Evolutionary conservation across 345 rosid species (phyloP).

Genomic region (Trapa bicornis): DNA sequence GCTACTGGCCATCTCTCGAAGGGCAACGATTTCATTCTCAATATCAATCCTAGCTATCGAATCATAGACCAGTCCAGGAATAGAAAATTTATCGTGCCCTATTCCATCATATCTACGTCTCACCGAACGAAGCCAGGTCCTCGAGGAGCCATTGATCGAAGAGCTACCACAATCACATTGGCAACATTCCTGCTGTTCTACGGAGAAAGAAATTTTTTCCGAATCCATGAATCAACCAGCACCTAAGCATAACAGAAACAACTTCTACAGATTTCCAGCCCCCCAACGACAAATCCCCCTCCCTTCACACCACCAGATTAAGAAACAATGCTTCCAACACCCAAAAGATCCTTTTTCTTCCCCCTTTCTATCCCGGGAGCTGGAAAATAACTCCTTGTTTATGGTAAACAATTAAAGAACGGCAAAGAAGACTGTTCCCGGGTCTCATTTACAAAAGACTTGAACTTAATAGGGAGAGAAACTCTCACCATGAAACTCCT

Average conservation of each 20-base stretch:
- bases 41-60: slow-evolving; percentile 53
- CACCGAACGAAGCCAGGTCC: slow-evolving; percentile 53
- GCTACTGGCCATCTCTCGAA: slow-evolving; percentile 60
- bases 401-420: background rate
- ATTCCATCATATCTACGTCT: slow-evolving; percentile 59
- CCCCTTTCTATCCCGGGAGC: background rate
- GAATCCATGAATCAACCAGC: slow-evolving; percentile 40
- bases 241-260: slow-evolving; percentile 14
- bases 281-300: background rate
- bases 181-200: slow-evolving; percentile 33
- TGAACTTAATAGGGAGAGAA: background rate
- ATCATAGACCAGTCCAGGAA: slow-evolving; percentile 43
- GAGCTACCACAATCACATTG: slow-evolving; percentile 51
- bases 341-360: background rate
- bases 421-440: background rate
- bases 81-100: slow-evolving; percentile 33
- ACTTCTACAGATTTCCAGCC: background rate
- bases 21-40: slow-evolving; percentile 60
- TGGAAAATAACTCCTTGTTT: background rate
- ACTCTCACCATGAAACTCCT: background rate
- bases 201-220: slow-evolving; percentile 18
- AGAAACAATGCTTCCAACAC: background rate
- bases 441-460: background rate
- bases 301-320: background rate
- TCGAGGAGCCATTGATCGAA: slow-evolving; percentile 15